These are phyloP conservation scores for Trichophyton schoenleinii DNA, from an alignment of 2,329 filamentous ascomycete species.

Conservation along the genomic window DNA sequence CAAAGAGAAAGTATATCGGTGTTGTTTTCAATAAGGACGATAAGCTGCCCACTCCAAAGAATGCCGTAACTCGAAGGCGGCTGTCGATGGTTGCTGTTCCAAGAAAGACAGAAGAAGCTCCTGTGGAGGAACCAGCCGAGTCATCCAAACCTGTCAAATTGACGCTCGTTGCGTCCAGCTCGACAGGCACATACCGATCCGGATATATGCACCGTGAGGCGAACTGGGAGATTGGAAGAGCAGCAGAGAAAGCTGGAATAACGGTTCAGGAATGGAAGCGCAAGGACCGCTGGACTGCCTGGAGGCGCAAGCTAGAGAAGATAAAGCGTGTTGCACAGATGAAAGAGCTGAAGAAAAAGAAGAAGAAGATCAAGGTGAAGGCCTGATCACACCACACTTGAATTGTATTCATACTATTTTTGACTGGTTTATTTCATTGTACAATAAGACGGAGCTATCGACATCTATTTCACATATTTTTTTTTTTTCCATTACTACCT, in stretches of 20 bases:
- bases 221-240: conserved; percentile 56
- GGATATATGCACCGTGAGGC: conserved; percentile 53
- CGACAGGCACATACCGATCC: conserved; percentile 33
- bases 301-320: conserved; percentile 46
- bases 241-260: conserved; percentile 48
- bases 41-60: conserved; percentile 60
- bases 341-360: conserved; percentile 39
- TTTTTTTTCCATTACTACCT: background rate
- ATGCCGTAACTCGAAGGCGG: conserved; percentile 60
- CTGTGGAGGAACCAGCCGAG: conserved; percentile 11
- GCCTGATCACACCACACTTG: background rate
- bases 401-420: background rate
- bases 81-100: conserved; percentile 57
- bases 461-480: background rate
- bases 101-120: conserved; percentile 15
- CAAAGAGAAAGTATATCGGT: conserved; percentile 86
- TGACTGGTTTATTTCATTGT: background rate
- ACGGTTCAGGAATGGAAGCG: conserved; percentile 44
- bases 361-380: conserved; percentile 23
- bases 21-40: conserved; percentile 76
- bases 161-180: conserved; percentile 14
- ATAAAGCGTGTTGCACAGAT: conserved; percentile 41
- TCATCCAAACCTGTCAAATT: conserved; percentile 6
- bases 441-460: background rate
- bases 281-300: conserved; percentile 51